Evolutionary conservation across 2,329 filamentous ascomycete species (phyloP), one percentile per base, ranked within the genome.

Genomic region (Phaeoacremonium minimum): DNA sequence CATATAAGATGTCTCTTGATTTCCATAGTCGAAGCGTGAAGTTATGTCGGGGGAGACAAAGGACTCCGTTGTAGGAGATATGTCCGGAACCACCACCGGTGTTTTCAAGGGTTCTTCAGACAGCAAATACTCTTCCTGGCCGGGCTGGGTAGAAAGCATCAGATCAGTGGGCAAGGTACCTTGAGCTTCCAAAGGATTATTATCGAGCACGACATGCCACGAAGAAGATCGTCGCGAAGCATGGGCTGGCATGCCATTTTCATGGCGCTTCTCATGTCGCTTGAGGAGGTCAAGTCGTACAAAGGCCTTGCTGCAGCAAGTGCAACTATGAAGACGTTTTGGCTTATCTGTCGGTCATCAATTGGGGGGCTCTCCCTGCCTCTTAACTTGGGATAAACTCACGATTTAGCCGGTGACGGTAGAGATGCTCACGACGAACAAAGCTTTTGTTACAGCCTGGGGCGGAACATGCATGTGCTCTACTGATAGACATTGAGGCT

Each of bases 191-290:
- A n/a, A n/a, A n/a, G n/a, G 22, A 26, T 9, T 9, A 9, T n/a
- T 9, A 38, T 46, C 46, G 9, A 42, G 44, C 9, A 42, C 40
- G 30, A 42, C 46, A 9, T 31, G 11, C n/a, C 11, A 12, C 11
- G 14, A 19, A 40, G 40, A 13, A 44, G 48, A 4, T 45, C 37
- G 37, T 50, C 48, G 19, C 45, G 46, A 18, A 49, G 49, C 4
- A 50, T 33, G 8, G 37, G 38, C 28, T 32, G 33, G 12, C 51
- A 53, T 53, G 15, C 51, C 51, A 30, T 41, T 45, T 20, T 49
- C 49, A 45, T 55, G 51, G 22, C 50, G 46, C 35, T 46, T 44
- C 28, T 52, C 37, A 35, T 54, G 51, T 28, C 51, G 40, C 15
- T 46, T 42, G 15, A 53, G 38, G 14, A 52, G 22, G 22, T 26